Conservation (phyloP, 2,329 filamentous ascomycete genomes). For the Ophiocordyceps polyrhachis-furcata region DNA sequence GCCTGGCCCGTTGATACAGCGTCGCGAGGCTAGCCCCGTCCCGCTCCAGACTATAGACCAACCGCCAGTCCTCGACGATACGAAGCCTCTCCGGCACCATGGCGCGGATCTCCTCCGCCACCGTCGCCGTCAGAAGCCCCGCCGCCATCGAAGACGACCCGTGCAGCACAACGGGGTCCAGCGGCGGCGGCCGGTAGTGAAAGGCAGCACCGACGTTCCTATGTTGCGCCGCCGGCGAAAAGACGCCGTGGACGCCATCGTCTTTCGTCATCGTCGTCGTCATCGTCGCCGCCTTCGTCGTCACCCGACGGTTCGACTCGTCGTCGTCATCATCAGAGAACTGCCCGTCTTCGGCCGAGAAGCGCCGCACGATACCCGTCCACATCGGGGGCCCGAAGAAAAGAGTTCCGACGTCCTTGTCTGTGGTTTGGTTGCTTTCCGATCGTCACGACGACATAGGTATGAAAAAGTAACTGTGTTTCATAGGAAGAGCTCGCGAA, state of each 20-base stretch:
- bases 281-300: not conserved
- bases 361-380: conserved; percentile 49
- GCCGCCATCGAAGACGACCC: conserved; percentile 45
- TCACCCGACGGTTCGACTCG: not conserved
- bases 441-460: too few species aligned
- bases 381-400: conserved; percentile 16
- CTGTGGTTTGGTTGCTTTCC: too few species aligned
- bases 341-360: conserved; percentile 30
- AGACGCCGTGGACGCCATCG: conserved; percentile 38
- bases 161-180: conserved; percentile 58
- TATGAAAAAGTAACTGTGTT: too few species aligned
- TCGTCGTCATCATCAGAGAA: conserved; percentile 6
- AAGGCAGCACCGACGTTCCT: not conserved
- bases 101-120: conserved; percentile 86
- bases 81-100: conserved; percentile 75
- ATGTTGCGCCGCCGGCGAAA: conserved; percentile 32
- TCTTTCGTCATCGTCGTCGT: conserved; percentile 7
- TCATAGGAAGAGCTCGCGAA: too few species aligned
- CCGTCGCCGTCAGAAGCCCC: conserved; percentile 44
- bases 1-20: conserved; percentile 61
- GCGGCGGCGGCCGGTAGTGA: conserved; percentile 72
- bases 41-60: conserved; percentile 80
- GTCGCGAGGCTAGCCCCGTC: conserved; percentile 78
- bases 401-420: not conserved
- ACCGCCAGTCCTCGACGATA: conserved; percentile 68